Conservation (phyloP, 441 rosid genomes). For the Euphorbia celastroides region DNA sequence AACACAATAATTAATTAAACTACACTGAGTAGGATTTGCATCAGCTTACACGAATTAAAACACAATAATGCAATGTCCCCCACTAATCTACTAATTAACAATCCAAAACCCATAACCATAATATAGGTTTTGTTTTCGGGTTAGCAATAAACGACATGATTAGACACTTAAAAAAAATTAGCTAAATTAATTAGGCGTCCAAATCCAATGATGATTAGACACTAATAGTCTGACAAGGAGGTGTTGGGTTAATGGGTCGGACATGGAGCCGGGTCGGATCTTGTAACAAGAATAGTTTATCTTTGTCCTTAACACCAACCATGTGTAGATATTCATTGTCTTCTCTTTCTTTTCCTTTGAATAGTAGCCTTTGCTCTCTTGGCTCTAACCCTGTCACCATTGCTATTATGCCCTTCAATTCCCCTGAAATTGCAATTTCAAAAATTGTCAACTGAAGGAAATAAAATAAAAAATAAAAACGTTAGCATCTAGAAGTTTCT, state of each 20-base stretch:
- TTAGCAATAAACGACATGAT: background rate
- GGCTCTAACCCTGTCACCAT: conserved; percentile 63
- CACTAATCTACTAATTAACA: conserved; percentile 7
- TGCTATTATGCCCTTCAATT: conserved; percentile 65
- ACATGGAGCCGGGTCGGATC: conserved; percentile 51
- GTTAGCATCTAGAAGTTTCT: too few relatives aligned
- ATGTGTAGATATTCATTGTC: conserved; percentile 73
- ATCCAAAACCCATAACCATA: background rate
- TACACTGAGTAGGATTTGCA: conserved; percentile 27
- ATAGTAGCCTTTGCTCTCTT: conserved; percentile 66
- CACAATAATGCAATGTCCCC: conserved; percentile 1
- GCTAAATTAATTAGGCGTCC: too few relatives aligned
- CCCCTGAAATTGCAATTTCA: conserved; percentile 34
- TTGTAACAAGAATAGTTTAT: conserved; percentile 68
- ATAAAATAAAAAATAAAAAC: too few relatives aligned
- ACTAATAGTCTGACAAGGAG: conserved; percentile 43
- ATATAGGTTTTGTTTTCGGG: conserved; percentile 1
- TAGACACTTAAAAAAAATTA: background rate
- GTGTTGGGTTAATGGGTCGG: background rate
- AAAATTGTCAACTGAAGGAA: too few relatives aligned
- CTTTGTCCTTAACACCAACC: conserved; percentile 84
- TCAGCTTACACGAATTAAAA: conserved; percentile 23
- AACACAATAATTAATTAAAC: conserved; percentile 6
- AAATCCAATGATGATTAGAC: conserved; percentile 21
- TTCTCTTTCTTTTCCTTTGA: conserved; percentile 86